Conservation (phyloP, 192 early-diverging fungal species). For the Helicostylum pulchrum region DNA sequence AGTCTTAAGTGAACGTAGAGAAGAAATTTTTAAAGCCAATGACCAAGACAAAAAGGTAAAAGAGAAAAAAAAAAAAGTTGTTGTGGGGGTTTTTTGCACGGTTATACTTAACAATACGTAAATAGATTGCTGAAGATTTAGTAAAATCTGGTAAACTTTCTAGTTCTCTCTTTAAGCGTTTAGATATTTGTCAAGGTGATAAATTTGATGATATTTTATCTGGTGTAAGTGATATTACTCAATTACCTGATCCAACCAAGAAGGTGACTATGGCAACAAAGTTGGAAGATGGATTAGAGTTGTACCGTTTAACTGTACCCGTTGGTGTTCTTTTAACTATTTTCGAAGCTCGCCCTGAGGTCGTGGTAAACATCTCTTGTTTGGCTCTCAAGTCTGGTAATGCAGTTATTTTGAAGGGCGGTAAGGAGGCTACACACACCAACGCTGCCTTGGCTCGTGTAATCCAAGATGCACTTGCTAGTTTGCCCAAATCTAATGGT, state of each 20-base stretch:
- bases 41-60: conserved; percentile 68
- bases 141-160: conserved; percentile 75
- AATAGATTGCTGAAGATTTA: conserved; percentile 60
- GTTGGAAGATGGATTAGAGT: conserved; percentile 79
- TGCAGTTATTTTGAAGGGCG: conserved; percentile 97
- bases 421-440: conserved; percentile 84
- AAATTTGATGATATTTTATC: conserved; percentile 86
- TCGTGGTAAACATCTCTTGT: conserved; percentile 94
- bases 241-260: conserved; percentile 81
- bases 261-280: conserved; percentile 72
- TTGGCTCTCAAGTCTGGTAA: conserved; percentile 96
- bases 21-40: conserved; percentile 77
- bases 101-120: not conserved
- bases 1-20: conserved; percentile 60
- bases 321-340: conserved; percentile 96
- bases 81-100: not conserved
- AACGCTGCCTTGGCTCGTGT: conserved; percentile 73
- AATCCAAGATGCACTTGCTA: conserved; percentile 75
- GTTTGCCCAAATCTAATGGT: conserved; percentile 28
- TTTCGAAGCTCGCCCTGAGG: conserved; percentile 98
- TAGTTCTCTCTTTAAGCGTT: conserved; percentile 76
- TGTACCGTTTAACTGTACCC: conserved; percentile 89
- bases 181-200: conserved; percentile 81
- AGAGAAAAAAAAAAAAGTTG: not conserved
- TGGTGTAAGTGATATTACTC: conserved; percentile 86